Evolutionary conservation across 2,329 filamentous ascomycete species (phyloP), one percentile per base, ranked within the genome.

Genomic region (Endoconidiophora polonica): DNA sequence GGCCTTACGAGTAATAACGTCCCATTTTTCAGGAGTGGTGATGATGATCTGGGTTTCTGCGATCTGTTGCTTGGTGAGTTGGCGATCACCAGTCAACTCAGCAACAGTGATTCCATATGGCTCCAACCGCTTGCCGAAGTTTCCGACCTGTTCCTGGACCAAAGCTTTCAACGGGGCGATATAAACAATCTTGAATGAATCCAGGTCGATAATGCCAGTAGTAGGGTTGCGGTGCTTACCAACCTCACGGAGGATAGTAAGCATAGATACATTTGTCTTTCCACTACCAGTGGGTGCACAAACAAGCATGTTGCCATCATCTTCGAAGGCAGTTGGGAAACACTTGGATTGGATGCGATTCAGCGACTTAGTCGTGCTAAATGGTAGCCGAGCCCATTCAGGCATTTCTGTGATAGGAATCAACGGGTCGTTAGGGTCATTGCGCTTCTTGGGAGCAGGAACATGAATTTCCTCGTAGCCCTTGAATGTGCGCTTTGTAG

Each of bases 401-500:
- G 91, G 93, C 65, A 98, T 77, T 45, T 91, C 83, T 6, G 83
- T 78, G 23, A 94, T 83, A 5, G 88, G 86, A 53, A 94, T 83
- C 52, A 87, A 78, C 55, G 77, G 73, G 59, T 95, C 88, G 55
- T 78, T 79, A 1, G 86, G 77, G 54, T 93, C 86, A 56, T 75
- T 80, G 55, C 83, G 86, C 58, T 86, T 82, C 68, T 94, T 94
- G 1, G 93, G 93, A 4, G 86, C 77, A 5, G 91, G 91, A 3
- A 98, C 88, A 61, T 98, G 91, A 52, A 96, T 95, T 61, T 98
- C 91, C 65, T 98, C 91, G 58, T 96, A 98, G 33, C 91, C 91
- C 65, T 98, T 98, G 68, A 95, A 95, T 0, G 85, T 86, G 44
- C 87, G 78, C 65, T 96, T 95, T 0, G 86, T 95, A 2, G 91